These are phyloP conservation scores for Trypanosoma vivax DNA, from an alignment of 208 protist genomes.

Conservation along the genomic window DNA sequence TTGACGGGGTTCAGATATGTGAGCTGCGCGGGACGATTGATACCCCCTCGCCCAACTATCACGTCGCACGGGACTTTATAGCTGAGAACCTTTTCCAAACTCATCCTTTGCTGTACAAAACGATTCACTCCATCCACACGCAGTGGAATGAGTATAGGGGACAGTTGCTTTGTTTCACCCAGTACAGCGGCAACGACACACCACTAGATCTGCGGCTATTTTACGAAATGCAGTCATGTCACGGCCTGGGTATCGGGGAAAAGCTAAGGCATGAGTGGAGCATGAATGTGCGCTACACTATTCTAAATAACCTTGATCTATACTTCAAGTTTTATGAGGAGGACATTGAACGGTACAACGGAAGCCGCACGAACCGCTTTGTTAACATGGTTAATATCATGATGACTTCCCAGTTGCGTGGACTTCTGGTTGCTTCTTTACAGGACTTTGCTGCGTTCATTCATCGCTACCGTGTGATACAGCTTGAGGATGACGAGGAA, in stretches of 20 bases:
- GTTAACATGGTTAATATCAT: conserved; percentile 87
- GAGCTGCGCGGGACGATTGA: conserved; percentile 67
- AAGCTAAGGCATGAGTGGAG: conserved; percentile 89
- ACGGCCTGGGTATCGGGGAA: conserved; percentile 54
- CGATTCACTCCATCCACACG: conserved; percentile 71
- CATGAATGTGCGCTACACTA: conserved; percentile 83
- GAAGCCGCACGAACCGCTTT: conserved; percentile 86
- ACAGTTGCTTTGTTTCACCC: conserved; percentile 52
- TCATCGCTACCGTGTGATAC: conserved; percentile 37
- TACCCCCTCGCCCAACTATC: conserved; percentile 81
- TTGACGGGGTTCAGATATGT: conserved; percentile 23
- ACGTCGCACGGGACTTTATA: conserved; percentile 42
- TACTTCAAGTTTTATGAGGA: conserved; percentile 94
- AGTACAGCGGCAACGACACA: conserved; percentile 31
- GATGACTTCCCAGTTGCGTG: conserved; percentile 86
- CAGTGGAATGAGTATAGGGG: conserved; percentile 66
- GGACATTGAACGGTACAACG: conserved; percentile 71
- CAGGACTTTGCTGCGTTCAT: conserved; percentile 74
- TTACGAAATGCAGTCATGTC: conserved; percentile 49
- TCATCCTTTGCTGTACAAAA: conserved; percentile 75
- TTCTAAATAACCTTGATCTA: conserved; percentile 91
- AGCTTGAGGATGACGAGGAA: conserved; percentile 16
- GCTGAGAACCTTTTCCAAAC: conserved; percentile 87
- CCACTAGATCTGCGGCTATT: conserved; percentile 77
- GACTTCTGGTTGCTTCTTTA: conserved; percentile 65